phyloP scores from a whole-genome alignment of 805 yeast genomes.

The Cephaloascus fragrans region DNA sequence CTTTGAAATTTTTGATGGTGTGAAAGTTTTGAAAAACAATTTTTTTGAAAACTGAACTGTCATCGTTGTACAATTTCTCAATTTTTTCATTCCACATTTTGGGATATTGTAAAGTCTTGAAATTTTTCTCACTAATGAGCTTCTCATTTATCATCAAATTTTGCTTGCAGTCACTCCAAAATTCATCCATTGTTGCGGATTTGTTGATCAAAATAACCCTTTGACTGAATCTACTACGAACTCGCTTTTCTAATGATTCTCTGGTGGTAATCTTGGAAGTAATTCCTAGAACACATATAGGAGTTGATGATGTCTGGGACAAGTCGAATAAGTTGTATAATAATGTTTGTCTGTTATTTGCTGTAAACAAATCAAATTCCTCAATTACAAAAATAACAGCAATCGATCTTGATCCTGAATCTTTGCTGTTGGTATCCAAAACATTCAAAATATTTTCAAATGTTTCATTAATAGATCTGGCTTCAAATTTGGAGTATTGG shows the following conservation, averaged over 20 bases:
- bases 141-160: slow-evolving; percentile 29
- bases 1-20: slow-evolving; percentile 22
- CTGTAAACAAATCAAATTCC: slow-evolving; percentile 74
- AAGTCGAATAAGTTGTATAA: slow-evolving; percentile 83
- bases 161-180: slow-evolving; percentile 35
- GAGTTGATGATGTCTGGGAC: slow-evolving; percentile 59
- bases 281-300: slow-evolving; percentile 75
- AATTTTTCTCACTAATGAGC: slow-evolving; percentile 50
- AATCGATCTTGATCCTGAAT: slow-evolving; percentile 15
- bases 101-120: slow-evolving; percentile 37
- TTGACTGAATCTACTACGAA: slow-evolving; percentile 82
- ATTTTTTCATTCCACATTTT: not conserved
- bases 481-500: slow-evolving; percentile 24
- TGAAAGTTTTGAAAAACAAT: slow-evolving; percentile 15
- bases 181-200: slow-evolving; percentile 35
- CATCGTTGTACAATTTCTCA: not conserved
- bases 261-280: slow-evolving; percentile 67
- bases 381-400: slow-evolving; percentile 76
- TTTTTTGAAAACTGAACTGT: slow-evolving; percentile 5
- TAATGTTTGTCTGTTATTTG: slow-evolving; percentile 67
- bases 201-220: slow-evolving; percentile 54
- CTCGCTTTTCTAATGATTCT: slow-evolving; percentile 84
- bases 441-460: slow-evolving; percentile 47
- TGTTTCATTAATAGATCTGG: slow-evolving; percentile 48
- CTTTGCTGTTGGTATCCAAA: slow-evolving; percentile 26